Conservation (phyloP, 1,284 basidiomycete genomes). For the Fomitopsis betulina region DNA sequence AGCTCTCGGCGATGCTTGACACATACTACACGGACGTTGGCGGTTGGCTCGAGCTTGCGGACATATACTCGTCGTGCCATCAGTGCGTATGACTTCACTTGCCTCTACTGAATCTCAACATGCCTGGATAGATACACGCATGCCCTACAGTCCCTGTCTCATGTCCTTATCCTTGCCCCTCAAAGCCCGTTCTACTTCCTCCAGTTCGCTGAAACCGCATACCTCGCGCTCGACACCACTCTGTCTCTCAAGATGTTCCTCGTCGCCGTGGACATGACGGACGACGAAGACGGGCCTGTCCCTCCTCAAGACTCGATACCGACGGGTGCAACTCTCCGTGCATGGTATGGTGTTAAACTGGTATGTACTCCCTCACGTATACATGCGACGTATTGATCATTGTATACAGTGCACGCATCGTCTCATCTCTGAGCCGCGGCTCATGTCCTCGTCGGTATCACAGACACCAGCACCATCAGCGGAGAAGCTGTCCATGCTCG, state of each 20-base stretch:
- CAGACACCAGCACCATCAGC: slow-evolving; percentile 49
- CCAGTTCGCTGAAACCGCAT: slow-evolving; percentile 84
- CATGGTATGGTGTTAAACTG: slow-evolving; percentile 86
- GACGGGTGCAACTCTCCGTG: slow-evolving; percentile 56
- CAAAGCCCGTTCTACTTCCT: slow-evolving; percentile 84
- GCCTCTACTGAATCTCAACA: slow-evolving; percentile 1
- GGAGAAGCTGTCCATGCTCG: slow-evolving; percentile 44
- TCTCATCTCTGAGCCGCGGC: slow-evolving; percentile 37
- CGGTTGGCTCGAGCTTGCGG: slow-evolving; percentile 92
- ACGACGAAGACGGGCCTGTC: slow-evolving; percentile 44
- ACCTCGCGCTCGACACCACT: slow-evolving; percentile 70
- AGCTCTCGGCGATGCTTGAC: slow-evolving; percentile 81
- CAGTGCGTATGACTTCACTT: slow-evolving; percentile 49
- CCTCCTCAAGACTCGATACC: slow-evolving; percentile 44
- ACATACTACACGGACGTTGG: slow-evolving; percentile 92
- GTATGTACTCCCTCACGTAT: slow-evolving; percentile 40
- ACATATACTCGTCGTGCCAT: slow-evolving; percentile 77
- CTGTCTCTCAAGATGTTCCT: slow-evolving; percentile 84
- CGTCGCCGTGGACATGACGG: slow-evolving; percentile 79
- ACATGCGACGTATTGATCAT: background rate
- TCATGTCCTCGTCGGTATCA: slow-evolving; percentile 43
- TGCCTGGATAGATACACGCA: slow-evolving; percentile 46
- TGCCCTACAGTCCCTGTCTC: slow-evolving; percentile 73
- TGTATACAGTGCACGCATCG: slow-evolving; percentile 51
- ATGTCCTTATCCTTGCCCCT: slow-evolving; percentile 77